Conservation (phyloP, 208 protist genomes). For the Crithidia fasciculata region DNA sequence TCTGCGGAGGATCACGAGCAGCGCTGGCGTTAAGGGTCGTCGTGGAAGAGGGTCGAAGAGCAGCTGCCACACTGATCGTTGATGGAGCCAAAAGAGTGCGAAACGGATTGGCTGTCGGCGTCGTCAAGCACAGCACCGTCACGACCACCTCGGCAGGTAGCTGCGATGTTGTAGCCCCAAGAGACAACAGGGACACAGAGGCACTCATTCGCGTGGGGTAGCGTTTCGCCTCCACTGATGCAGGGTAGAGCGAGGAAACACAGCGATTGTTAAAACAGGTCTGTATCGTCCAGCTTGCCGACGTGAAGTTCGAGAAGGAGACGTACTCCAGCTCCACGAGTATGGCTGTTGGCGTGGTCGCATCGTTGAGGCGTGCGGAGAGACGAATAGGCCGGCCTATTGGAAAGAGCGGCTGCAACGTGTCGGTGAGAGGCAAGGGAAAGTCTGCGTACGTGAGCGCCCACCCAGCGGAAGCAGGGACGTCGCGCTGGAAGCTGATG, state of each 20-base stretch:
- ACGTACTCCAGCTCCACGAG: conserved; percentile 32
- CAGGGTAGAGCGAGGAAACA: background rate
- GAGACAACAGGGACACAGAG: conserved; percentile 1
- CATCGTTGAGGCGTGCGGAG: conserved; percentile 17
- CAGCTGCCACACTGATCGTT: conserved; percentile 13
- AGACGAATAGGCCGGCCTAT: conserved; percentile 34
- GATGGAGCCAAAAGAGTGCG: conserved; percentile 23
- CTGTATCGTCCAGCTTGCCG: conserved; percentile 27
- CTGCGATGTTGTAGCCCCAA: conserved; percentile 1
- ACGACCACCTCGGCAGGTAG: conserved; percentile 7
- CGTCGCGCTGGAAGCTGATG: conserved; percentile 38
- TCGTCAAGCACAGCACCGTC: conserved; percentile 18
- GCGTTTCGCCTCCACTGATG: background rate
- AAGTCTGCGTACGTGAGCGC: conserved; percentile 30
- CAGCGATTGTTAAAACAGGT: conserved; percentile 14
- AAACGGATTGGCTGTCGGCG: conserved; percentile 25
- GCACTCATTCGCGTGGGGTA: conserved; percentile 14
- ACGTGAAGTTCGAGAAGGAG: conserved; percentile 33
- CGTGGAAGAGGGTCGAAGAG: background rate
- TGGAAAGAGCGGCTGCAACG: conserved; percentile 34
- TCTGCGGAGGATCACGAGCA: conserved; percentile 23
- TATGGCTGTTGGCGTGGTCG: conserved; percentile 14
- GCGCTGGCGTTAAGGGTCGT: conserved; percentile 27
- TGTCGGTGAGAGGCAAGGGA: conserved; percentile 26
- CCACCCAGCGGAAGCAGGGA: conserved; percentile 30